Percentiles rank a stretch among this genome's conserved stretches.
These are phyloP conservation scores for Wickerhamomyces rabaulensis DNA, from an alignment of 805 yeast species.

Conservation along the genomic window DNA sequence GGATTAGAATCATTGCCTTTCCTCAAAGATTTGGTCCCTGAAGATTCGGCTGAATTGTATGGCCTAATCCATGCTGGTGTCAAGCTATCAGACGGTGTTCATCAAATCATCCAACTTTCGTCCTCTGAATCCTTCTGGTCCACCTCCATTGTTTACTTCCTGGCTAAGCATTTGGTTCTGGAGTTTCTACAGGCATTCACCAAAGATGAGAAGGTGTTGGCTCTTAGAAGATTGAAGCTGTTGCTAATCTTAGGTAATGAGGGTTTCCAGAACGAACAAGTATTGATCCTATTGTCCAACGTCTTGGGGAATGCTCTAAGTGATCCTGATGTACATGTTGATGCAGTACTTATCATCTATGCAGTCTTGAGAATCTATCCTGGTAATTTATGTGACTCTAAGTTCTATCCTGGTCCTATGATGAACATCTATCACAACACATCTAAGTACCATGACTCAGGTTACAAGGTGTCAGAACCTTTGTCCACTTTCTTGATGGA, in stretches of 20 bases:
- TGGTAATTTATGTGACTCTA: not conserved
- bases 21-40: conserved; percentile 1
- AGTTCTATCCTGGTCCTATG: conserved; percentile 11
- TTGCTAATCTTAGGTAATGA: conserved; percentile 26
- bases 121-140: conserved; percentile 30
- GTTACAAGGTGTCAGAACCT: not conserved
- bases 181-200: conserved; percentile 20
- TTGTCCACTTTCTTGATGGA: conserved; percentile 1
- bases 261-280: conserved; percentile 10
- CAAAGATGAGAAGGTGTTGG: conserved; percentile 19
- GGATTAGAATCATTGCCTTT: conserved; percentile 1
- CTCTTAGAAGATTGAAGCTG: conserved; percentile 34
- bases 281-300: conserved; percentile 19
- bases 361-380: conserved; percentile 13
- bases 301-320: conserved; percentile 14
- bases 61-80: conserved; percentile 5
- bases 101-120: conserved; percentile 8
- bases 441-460: conserved; percentile 2
- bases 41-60: conserved; percentile 6
- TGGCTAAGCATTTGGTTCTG: conserved; percentile 30
- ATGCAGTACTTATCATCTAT: conserved; percentile 24
- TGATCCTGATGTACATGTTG: conserved; percentile 17
- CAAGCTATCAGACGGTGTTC: conserved; percentile 11
- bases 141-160: conserved; percentile 29
- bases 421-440: conserved; percentile 18